Conservation (phyloP, 441 rosid species). For the Croton setiger region DNA sequence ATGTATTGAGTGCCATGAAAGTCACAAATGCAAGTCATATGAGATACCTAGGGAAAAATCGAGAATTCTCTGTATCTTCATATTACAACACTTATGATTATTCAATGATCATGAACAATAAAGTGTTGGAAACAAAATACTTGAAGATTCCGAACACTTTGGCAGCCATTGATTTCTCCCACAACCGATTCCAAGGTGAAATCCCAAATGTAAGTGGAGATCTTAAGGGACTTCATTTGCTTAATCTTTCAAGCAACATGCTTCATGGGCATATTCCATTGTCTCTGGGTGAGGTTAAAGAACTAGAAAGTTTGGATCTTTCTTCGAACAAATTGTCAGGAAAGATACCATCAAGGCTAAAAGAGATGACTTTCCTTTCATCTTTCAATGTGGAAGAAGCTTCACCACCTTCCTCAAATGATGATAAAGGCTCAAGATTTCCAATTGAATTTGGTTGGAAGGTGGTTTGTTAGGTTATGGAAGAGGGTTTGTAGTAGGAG, state of each 20-base stretch:
- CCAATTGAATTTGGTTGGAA: neutral
- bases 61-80: neutral
- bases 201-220: constrained; percentile 46
- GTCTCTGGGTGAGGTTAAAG: constrained; percentile 38
- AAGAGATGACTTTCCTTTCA: constrained; percentile 39
- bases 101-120: constrained; percentile 29
- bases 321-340: constrained; percentile 54
- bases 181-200: constrained; percentile 45
- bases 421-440: neutral
- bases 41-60: neutral
- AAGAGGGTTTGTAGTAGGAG: constrained; percentile 18
- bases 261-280: constrained; percentile 56
- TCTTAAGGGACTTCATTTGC: constrained; percentile 41
- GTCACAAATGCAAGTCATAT: constrained; percentile 35
- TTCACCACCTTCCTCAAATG: neutral
- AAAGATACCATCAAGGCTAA: constrained; percentile 42
- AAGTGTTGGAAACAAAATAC: constrained; percentile 31
- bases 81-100: constrained; percentile 24
- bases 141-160: constrained; percentile 57
- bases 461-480: constrained; percentile 21
- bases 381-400: constrained; percentile 34
- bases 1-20: constrained; percentile 40
- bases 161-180: constrained; percentile 38
- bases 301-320: constrained; percentile 56
- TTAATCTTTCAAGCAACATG: constrained; percentile 41